Conservation (phyloP, 768 basidiomycete genomes). For the Kwoniella bestiolae region DNA sequence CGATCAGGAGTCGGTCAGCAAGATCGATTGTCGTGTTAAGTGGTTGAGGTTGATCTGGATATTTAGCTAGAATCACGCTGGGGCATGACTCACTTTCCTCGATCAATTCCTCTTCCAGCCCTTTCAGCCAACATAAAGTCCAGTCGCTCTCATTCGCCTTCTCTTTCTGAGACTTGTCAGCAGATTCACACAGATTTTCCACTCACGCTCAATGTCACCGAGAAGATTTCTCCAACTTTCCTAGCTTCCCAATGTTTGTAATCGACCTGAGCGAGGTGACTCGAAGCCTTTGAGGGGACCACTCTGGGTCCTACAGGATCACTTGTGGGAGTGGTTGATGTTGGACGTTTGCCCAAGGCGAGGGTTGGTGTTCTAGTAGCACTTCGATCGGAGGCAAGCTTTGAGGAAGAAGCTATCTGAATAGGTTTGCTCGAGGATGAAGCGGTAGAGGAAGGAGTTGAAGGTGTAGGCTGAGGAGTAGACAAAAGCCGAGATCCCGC, state of each 20-base stretch:
- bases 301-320: slow-evolving; percentile 61
- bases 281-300: slow-evolving; percentile 58
- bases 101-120: slow-evolving; percentile 69
- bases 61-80: slow-evolving; percentile 45
- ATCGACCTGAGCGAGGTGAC: slow-evolving; percentile 63
- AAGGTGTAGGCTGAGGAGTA: slow-evolving; percentile 12
- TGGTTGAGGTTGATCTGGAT: slow-evolving; percentile 31
- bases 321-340: slow-evolving; percentile 41
- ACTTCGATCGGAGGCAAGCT: slow-evolving; percentile 18
- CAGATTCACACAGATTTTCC: background rate
- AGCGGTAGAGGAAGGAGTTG: slow-evolving; percentile 4
- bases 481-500: slow-evolving; percentile 31
- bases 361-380: slow-evolving; percentile 9
- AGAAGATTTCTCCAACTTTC: slow-evolving; percentile 69
- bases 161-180: slow-evolving; percentile 22
- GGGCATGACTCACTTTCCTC: slow-evolving; percentile 57
- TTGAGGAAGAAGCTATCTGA: background rate
- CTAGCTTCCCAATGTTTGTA: slow-evolving; percentile 72
- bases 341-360: slow-evolving; percentile 26
- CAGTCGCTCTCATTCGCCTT: slow-evolving; percentile 68
- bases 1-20: slow-evolving; percentile 78
- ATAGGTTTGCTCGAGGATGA: slow-evolving; percentile 11
- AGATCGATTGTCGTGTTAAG: slow-evolving; percentile 65
- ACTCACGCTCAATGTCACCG: slow-evolving; percentile 78
- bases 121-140: slow-evolving; percentile 81